These are phyloP conservation scores for Nematodospora valgi DNA, from an alignment of 805 yeast genomes.

Conservation along the genomic window DNA sequence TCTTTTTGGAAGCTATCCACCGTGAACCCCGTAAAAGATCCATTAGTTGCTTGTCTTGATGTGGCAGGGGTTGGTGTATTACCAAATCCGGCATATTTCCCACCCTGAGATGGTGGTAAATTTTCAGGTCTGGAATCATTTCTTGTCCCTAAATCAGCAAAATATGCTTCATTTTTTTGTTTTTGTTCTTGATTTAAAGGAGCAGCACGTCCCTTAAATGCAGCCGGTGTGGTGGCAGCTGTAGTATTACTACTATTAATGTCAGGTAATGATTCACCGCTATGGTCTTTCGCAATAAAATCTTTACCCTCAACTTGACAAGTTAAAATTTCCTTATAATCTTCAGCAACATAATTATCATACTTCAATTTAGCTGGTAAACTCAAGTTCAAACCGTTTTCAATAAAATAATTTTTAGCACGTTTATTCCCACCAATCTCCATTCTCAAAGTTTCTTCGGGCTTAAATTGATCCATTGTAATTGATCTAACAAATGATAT, in stretches of 20 bases:
- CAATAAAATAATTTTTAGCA: conserved; percentile 63
- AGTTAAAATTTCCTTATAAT: conserved; percentile 79
- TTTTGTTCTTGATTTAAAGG: conserved; percentile 34
- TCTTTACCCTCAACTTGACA: conserved; percentile 70
- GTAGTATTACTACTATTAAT: conserved; percentile 9
- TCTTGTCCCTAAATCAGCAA: conserved; percentile 70
- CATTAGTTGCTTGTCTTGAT: conserved; percentile 18
- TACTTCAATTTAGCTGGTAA: conserved; percentile 73
- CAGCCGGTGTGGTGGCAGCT: conserved; percentile 22
- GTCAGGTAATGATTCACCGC: conserved; percentile 41
- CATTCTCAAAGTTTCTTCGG: conserved; percentile 87
- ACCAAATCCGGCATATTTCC: conserved; percentile 90
- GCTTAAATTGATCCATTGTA: conserved; percentile 98
- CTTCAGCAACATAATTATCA: conserved; percentile 90
- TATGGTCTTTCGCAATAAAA: conserved; percentile 64
- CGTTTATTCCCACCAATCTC: conserved; percentile 89
- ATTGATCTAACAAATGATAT: conserved; percentile 94
- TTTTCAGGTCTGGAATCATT: conserved; percentile 73
- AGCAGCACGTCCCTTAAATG: conserved; percentile 44
- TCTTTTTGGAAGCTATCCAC: conserved; percentile 71
- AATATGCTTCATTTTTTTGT: conserved; percentile 74
- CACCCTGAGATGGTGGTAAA: conserved; percentile 92
- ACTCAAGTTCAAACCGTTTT: conserved; percentile 65
- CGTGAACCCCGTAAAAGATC: conserved; percentile 54
- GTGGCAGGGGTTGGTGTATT: conserved; percentile 58